Evolutionary conservation across 2,329 filamentous ascomycete genomes (phyloP).

Genomic region (Cercospora brassicicola): DNA sequence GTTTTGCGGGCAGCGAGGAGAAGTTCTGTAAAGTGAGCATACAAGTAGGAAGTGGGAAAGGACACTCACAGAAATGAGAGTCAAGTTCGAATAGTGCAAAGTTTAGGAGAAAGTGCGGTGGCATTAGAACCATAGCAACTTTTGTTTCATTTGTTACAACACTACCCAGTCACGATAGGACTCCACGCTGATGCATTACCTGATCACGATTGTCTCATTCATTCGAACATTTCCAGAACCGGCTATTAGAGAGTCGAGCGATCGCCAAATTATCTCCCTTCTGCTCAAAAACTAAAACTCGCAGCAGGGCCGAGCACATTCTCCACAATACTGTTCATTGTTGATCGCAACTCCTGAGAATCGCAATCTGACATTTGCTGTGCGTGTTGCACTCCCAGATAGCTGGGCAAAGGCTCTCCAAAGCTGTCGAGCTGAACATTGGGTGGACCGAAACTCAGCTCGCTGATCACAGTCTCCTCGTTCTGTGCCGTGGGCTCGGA

Average conservation of each 20-base stretch:
- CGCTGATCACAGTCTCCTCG: neutral
- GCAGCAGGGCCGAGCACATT: conserved; percentile 16
- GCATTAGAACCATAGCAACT: neutral
- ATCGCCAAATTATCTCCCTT: neutral
- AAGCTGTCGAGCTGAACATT: conserved; percentile 1
- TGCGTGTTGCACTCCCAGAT: conserved; percentile 1
- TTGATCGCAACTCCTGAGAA: conserved; percentile 12
- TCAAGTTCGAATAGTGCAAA: neutral
- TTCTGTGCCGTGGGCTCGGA: neutral
- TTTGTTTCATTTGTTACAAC: neutral
- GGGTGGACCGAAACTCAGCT: conserved; percentile 13
- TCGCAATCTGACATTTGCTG: conserved; percentile 11
- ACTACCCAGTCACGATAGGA: neutral
- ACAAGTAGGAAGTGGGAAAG: neutral
- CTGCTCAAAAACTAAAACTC: conserved; percentile 13
- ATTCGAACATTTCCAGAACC: neutral
- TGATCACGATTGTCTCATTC: neutral
- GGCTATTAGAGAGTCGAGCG: neutral
- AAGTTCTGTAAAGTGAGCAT: neutral
- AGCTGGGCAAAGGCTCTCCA: conserved; percentile 7
- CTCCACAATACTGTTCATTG: conserved; percentile 10
- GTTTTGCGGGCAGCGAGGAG: neutral
- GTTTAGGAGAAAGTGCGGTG: neutral
- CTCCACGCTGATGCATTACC: neutral
- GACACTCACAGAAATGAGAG: neutral